A percentile compares a stretch with the other conserved stretches of the same genome.
Conservation (phyloP, 495 filamentous ascomycete species). For the Talaromyces liani region DNA sequence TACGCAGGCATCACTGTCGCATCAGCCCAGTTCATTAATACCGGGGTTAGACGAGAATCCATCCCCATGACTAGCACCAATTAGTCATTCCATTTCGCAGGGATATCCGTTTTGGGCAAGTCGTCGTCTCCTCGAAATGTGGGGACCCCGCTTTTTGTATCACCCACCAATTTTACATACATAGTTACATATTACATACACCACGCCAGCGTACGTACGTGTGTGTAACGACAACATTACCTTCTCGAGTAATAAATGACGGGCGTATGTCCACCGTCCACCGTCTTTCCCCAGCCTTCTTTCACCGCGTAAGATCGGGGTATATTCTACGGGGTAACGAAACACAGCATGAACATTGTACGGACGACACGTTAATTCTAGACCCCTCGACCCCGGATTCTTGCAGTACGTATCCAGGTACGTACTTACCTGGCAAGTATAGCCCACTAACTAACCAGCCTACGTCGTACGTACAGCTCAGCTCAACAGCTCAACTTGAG, state of each 20-base stretch:
- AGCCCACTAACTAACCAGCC: not conserved
- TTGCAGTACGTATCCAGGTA: not conserved
- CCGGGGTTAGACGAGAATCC: not conserved
- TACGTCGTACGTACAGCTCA: not conserved
- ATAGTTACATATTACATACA: not conserved
- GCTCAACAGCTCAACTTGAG: not conserved
- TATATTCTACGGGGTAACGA: not conserved
- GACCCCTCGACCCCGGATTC: not conserved
- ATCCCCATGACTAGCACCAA: not conserved
- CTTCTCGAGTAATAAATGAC: not conserved
- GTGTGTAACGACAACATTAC: not conserved
- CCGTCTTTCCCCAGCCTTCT: not conserved
- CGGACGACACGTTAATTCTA: not conserved
- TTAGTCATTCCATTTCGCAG: not conserved
- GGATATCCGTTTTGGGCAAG: not conserved
- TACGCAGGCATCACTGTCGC: not conserved
- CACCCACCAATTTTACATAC: not conserved
- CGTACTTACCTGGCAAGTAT: not conserved
- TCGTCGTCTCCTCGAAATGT: not conserved
- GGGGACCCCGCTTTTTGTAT: conserved; percentile 7
- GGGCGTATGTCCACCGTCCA: not conserved
- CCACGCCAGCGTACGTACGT: not conserved
- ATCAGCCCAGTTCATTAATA: not conserved
- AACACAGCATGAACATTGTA: not conserved
- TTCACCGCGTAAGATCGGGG: not conserved